Evolutionary conservation across 2,329 filamentous ascomycete species (phyloP).

Genomic region (Teratosphaeria nubilosa): DNA sequence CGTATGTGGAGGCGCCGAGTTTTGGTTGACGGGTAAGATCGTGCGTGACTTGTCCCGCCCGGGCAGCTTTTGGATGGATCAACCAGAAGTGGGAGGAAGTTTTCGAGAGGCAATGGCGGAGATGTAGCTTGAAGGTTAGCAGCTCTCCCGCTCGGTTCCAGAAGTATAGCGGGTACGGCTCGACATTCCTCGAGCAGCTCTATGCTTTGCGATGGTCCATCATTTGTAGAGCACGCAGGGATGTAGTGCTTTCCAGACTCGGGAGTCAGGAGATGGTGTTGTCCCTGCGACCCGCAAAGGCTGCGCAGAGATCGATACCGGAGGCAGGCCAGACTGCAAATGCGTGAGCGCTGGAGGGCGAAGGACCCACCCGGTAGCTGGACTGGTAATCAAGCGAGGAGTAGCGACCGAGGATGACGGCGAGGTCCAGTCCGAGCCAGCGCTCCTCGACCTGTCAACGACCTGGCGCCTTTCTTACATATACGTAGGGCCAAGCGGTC

Average conservation of each 20-base stretch:
- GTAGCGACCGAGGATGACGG: background rate
- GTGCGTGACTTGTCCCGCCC: background rate
- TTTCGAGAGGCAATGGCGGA: background rate
- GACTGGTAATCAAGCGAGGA: background rate
- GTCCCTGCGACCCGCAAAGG: background rate
- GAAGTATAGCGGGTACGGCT: background rate
- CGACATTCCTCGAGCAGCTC: background rate
- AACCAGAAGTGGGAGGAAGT: background rate
- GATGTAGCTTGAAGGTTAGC: slow-evolving; percentile 1
- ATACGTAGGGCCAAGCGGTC: background rate
- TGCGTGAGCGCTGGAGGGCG: background rate
- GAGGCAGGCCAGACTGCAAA: background rate
- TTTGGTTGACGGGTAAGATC: background rate
- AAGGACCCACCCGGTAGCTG: background rate
- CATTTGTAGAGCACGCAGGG: background rate
- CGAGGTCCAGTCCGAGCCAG: background rate
- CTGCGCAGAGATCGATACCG: background rate
- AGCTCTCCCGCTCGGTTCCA: slow-evolving; percentile 3
- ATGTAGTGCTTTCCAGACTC: background rate
- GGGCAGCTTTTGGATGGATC: background rate
- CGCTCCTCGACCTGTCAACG: background rate
- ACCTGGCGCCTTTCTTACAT: background rate
- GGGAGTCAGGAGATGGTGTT: background rate
- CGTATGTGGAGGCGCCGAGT: background rate
- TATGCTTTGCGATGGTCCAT: background rate